Evolutionary conservation across 2,329 filamentous ascomycete genomes (phyloP), one percentile per base, ranked within the genome.

Genomic region (Ciborinia camelliae): DNA sequence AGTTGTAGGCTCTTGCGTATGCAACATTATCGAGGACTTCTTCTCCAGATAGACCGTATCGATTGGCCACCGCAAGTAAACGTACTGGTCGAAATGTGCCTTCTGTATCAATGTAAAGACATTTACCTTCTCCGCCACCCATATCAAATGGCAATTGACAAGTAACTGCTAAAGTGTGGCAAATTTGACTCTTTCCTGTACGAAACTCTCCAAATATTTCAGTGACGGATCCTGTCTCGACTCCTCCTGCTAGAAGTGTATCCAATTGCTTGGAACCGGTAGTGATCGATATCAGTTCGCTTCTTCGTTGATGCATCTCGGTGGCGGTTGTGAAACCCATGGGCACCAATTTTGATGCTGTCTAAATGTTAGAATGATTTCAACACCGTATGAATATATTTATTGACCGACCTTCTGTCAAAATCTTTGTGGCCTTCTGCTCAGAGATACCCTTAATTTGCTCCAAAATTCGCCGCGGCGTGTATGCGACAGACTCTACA

Each of bases 301-400:
- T 97, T 77, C 96, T 88, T 69, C 95, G 89, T 72, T 94, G 91
- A 75, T 99, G 96, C 93, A 99, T 99, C 79, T 99, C 96, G 0
- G 95, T 99, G 4, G 95, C 95, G 0, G 95, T 99, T 1, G 96
- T 99, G 76, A 99, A 99, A 50, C 95, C 95, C 93, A 99, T 97
- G 0, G 95, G 95, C 0, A 99, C 95, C 60, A 98, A 85, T 77
- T 97, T 99, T 1, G 92, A 93, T 35, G 94, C 94, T 96, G 71
- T 58, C 30, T 12, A 47, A 52, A 64, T 57, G 32, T 70, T 15
- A 70, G 60, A 7, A 39, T 12, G 0, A 20, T 6, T 45, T 4
- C 10, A 2, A 66, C 1, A 39, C 23, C n/a, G n/a, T n/a, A n/a
- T 26, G 4, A 20, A 47, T 68, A 59, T 14, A 10, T 1, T 51